phyloP scores from a whole-genome alignment of 2,329 filamentous ascomycete species.

The Diaporthe vexans region DNA sequence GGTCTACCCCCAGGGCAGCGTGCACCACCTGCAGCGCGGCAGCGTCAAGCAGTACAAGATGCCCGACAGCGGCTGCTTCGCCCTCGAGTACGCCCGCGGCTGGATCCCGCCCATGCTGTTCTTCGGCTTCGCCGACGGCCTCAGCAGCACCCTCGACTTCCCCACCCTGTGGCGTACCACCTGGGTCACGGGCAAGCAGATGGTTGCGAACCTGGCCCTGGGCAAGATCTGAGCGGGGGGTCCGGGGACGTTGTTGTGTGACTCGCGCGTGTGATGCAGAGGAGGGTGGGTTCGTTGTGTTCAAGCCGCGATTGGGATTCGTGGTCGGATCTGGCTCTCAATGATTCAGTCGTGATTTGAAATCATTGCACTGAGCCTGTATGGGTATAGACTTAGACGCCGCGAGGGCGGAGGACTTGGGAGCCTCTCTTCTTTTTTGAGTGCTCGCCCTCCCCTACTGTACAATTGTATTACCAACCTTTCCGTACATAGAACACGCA shows the following conservation, averaged over 20 bases:
- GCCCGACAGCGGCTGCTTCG: conserved; percentile 78
- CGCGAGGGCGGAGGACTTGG: not conserved
- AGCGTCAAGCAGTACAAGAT: conserved; percentile 87
- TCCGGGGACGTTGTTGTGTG: not conserved
- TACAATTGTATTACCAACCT: conserved; percentile 6
- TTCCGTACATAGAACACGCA: conserved; percentile 19
- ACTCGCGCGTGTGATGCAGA: not conserved
- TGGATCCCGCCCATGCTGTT: conserved; percentile 96
- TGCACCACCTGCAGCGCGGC: conserved; percentile 81
- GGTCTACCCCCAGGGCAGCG: conserved; percentile 76
- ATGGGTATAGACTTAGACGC: conserved; percentile 15
- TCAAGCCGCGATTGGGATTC: too few relatives aligned
- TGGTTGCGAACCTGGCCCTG: conserved; percentile 78
- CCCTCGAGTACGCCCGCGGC: conserved; percentile 85
- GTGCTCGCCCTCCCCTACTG: not conserved
- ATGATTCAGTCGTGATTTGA: too few relatives aligned
- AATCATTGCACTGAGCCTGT: not conserved
- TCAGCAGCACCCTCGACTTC: conserved; percentile 86
- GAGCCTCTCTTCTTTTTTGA: not conserved
- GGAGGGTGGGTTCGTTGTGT: not conserved
- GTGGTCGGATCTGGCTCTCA: too few relatives aligned
- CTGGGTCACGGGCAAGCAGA: conserved; percentile 80
- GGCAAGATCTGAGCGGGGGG: conserved; percentile 73
- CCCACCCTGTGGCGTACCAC: conserved; percentile 87
- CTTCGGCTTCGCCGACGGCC: conserved; percentile 87